Base-by-base conservation (phyloP, 176 grass and related monocot genomes). In the Juncus inflexus region DNA sequence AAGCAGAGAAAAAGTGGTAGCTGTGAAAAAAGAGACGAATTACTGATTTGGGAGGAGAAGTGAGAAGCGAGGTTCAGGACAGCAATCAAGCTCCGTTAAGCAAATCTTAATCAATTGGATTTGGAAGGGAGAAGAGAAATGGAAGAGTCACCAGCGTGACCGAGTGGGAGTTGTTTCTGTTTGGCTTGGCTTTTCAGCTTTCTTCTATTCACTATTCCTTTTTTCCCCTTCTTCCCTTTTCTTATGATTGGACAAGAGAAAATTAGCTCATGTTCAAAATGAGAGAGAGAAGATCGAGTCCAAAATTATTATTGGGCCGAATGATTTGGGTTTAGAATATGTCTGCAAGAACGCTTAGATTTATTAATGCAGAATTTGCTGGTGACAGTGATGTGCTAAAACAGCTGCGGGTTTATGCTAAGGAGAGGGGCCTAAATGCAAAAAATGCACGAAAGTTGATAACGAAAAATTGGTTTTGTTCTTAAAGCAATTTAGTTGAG, bases 371-470 rank as follows among this genome's bases (percentile, higher is more conserved):
- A 63, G 87, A 84, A 36, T 83, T 83, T 77, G 62, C 62, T 14
- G 70, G 80, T 40, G 84, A 88, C 58, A 83, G 75, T 15, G 76
- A 62, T 15, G 69, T 81, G 3, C 76, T 96, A 9, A 79, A 70
- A 12, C 66, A 83, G 35, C 37, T 96, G 37, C 91, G 84, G 87
- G 84, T 68, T 76, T 69, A 76, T 19, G 79, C 87, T 49, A 91
- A 71, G 6, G 74, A 90, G 54, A 95, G 73, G 78, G 86, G 63
- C 40, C 59, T 95, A 50, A 84, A 90, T 60, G 42, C 28, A 10
- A 95, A 68, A 61, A 90, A 74, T 3, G 70, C 76, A 1, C 77
- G 59, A 67, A 79, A 59, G 52, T 11, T 75, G 72, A 86, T 90
- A 9, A 47, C 6, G 43, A 6, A 9, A 6, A 5, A 47, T 47